Base-by-base conservation (phyloP, 148 eudicot genomes). In the Rhododendron simsii region DNA sequence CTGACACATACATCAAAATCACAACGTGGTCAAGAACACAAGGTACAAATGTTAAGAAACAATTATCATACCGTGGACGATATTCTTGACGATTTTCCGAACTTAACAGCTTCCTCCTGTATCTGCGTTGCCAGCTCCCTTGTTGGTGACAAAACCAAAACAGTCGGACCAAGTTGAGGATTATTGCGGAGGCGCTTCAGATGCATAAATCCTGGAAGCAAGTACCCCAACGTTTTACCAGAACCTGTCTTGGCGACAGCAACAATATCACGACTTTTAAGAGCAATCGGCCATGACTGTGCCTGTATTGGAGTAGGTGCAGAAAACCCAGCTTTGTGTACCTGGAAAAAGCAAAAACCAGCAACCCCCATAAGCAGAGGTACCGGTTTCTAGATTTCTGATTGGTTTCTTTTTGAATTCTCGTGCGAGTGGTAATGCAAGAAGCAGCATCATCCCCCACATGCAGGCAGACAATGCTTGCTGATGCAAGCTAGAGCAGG, bases 91-190 rank as follows among this genome's bases (percentile, higher is more conserved):
- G 98, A 89, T 73, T 87, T 92, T 59, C 96, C 96, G 84, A 97
- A 97, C 90, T 97, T 97, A 78, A 89, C 81, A 80, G 98, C 99
- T 92, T 97, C 99, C 83, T 89, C 98, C 91, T 92, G 98, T 78
- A 97, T 97, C 91, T 97, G 99, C 11, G 98, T 95, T 9, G 99
- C 99, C 87, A 97, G 87, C 87, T 97, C 99, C 86, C 99, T 90
- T 10, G 99, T 97, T 30, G 99, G 99, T 53, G 99, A 93, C 83
- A 97, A 79, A 16, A 97, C 98, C 91, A 97, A 87, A 86, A 97
- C 95, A 67, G 96, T 94, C 26, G 99, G 99, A 23, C 99, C 98
- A 88, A 93, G 75, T 82, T 89, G 93, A 9, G 98, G 87, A 89
- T 92, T 93, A 69, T 93, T 97, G 23, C 87, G 91, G 65, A 76